Evolutionary conservation across 2,329 filamentous ascomycete species (phyloP).

Genomic region (Colletotrichum spinosum): DNA sequence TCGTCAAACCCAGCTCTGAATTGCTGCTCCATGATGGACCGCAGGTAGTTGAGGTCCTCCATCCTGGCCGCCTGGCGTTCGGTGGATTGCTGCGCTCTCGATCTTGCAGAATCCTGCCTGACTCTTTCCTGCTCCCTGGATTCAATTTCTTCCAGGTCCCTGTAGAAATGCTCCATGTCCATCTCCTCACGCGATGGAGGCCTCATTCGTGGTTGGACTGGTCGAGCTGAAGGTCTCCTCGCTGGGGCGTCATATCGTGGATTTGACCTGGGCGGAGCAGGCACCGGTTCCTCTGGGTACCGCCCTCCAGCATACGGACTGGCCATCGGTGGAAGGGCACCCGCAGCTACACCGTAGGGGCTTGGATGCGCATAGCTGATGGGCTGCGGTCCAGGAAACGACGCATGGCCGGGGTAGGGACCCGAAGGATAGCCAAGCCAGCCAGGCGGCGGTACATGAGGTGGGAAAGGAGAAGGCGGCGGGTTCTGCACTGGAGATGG

Average conservation of each 20-base stretch:
- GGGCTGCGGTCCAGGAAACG: not conserved
- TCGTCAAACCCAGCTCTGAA: not conserved
- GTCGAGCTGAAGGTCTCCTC: not conserved
- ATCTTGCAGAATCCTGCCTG: not conserved
- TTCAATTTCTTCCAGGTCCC: not conserved
- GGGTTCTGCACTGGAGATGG: not conserved
- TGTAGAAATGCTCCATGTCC: constrained; percentile 3
- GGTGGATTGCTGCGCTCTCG: not conserved
- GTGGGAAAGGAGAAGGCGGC: not conserved
- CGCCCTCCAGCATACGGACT: too few species aligned
- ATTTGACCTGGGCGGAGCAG: not conserved
- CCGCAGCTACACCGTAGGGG: not conserved
- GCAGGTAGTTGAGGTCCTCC: not conserved
- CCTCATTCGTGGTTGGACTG: not conserved
- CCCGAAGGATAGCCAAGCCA: not conserved
- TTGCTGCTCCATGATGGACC: constrained; percentile 1
- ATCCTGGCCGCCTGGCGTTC: not conserved
- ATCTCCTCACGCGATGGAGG: not conserved
- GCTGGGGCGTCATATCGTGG: not conserved
- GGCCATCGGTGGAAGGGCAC: too few species aligned
- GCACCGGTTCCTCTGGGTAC: too few species aligned
- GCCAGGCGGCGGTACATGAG: not conserved
- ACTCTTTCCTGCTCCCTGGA: not conserved
- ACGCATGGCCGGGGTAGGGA: not conserved
- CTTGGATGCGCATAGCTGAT: not conserved